Percentiles rank a stretch among this genome's conserved stretches.
Conservation (phyloP, 2,329 filamentous ascomycete species). For the Rutstroemia sp. region DNA sequence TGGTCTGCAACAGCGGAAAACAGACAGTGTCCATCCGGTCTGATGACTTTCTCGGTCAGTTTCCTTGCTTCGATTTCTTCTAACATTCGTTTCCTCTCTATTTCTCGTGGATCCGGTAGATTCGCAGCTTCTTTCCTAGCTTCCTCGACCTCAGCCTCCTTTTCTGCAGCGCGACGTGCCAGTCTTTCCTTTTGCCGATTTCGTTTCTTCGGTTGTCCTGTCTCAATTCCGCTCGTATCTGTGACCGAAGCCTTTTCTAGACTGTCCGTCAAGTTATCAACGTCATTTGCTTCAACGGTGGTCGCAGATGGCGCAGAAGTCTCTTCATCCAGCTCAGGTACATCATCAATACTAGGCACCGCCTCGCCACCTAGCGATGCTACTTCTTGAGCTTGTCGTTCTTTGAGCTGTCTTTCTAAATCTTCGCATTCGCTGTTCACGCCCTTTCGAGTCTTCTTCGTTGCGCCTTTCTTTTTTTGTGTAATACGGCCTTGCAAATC, state of each 20-base stretch:
- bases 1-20: constrained; percentile 91
- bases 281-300: constrained; percentile 7
- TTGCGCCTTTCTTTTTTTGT: constrained; percentile 94
- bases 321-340: constrained; percentile 15
- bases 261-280: constrained; percentile 16
- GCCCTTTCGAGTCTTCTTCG: constrained; percentile 74
- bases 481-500: constrained; percentile 82
- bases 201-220: constrained; percentile 50
- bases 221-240: constrained; percentile 16
- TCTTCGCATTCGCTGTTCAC: constrained; percentile 70
- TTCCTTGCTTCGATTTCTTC: constrained; percentile 54
- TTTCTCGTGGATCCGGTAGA: constrained; percentile 65
- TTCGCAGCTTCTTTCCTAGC: constrained; percentile 69
- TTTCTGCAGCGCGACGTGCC: constrained; percentile 80
- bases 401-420: constrained; percentile 58
- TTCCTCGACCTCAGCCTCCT: constrained; percentile 58
- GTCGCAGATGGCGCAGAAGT: constrained; percentile 5
- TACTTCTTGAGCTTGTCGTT: constrained; percentile 58
- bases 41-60: constrained; percentile 70
- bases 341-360: constrained; percentile 13
- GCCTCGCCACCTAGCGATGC: constrained; percentile 33
- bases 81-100: constrained; percentile 66
- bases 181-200: constrained; percentile 90
- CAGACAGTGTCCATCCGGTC: constrained; percentile 88
- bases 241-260: constrained; percentile 19